Conservation (phyloP, 305 asterid genomes). For the Caryopteris hybrid region DNA sequence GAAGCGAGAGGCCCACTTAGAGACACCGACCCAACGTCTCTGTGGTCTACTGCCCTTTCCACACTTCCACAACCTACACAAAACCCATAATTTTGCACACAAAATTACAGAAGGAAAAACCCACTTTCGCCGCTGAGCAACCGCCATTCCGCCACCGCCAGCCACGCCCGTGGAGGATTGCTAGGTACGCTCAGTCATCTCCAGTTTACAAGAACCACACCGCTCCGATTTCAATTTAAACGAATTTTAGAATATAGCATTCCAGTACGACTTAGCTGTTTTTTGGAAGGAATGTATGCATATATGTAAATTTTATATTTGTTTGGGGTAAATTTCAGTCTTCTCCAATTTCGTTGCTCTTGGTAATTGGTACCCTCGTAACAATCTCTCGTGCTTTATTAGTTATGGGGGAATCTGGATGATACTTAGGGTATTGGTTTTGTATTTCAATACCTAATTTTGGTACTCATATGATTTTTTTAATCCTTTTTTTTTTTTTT, state of each 20-base stretch:
- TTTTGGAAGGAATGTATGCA: neutral
- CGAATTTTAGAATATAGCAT: neutral
- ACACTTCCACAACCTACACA: neutral
- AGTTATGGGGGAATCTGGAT: neutral
- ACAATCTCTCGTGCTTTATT: neutral
- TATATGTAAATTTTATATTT: neutral
- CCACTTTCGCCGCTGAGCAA: constrained; percentile 18
- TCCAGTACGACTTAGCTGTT: constrained; percentile 2
- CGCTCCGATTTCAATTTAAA: constrained; percentile 5
- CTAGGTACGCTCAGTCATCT: constrained; percentile 14
- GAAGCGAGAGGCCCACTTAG: neutral
- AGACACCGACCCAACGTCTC: neutral
- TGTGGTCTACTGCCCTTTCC: neutral
- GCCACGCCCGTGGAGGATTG: neutral
- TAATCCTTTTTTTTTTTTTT: neutral
- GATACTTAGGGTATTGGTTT: neutral
- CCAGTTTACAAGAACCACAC: neutral
- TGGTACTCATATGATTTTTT: neutral
- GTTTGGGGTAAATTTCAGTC: neutral
- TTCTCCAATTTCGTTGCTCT: neutral
- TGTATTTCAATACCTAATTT: constrained; percentile 21
- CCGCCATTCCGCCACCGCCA: constrained; percentile 17
- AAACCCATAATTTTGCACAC: neutral
- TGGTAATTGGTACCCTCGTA: neutral
- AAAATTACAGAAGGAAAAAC: neutral